Conservation (phyloP, 352 stramenopile genomes). For the Pythium periplocum region DNA sequence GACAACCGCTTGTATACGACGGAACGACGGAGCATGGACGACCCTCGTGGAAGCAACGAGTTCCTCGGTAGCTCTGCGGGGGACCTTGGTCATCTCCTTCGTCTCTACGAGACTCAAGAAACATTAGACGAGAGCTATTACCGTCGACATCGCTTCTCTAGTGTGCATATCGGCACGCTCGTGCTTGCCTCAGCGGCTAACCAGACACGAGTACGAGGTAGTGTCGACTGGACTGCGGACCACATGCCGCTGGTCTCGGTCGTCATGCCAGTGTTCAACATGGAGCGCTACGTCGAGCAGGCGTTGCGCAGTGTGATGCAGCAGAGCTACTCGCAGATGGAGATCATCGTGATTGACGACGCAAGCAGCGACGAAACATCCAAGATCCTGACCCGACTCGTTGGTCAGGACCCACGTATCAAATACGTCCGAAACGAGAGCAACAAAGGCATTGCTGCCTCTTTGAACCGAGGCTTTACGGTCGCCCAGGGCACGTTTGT, state of each 20-base stretch:
- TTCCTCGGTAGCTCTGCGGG: conserved; percentile 5
- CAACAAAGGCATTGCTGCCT: conserved; percentile 51
- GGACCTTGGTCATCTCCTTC: conserved; percentile 26
- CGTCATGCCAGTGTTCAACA: conserved; percentile 74
- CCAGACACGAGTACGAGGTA: conserved; percentile 9
- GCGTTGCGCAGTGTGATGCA: conserved; percentile 37
- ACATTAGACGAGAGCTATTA: conserved; percentile 60
- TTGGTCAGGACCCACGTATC: conserved; percentile 27
- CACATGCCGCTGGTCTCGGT: conserved; percentile 43
- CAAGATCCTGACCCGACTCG: conserved; percentile 37
- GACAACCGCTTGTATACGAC: conserved; percentile 58
- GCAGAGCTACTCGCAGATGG: conserved; percentile 38
- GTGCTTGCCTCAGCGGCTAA: conserved; percentile 24
- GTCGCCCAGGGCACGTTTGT: conserved; percentile 44
- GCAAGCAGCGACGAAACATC: conserved; percentile 41
- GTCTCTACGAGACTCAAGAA: conserved; percentile 25
- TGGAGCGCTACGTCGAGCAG: conserved; percentile 29
- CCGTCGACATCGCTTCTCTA: conserved; percentile 40
- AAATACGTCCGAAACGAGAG: conserved; percentile 36
- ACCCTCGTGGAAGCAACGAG: conserved; percentile 8
- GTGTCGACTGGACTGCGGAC: conserved; percentile 21
- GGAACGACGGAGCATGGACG: conserved; percentile 4
- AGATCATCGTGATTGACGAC: conserved; percentile 74
- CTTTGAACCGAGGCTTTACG: conserved; percentile 68
- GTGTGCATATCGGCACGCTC: conserved; percentile 79